Base-by-base conservation (phyloP, 2,329 filamentous ascomycete species). In the Talaromyces albobiverticillius region DNA sequence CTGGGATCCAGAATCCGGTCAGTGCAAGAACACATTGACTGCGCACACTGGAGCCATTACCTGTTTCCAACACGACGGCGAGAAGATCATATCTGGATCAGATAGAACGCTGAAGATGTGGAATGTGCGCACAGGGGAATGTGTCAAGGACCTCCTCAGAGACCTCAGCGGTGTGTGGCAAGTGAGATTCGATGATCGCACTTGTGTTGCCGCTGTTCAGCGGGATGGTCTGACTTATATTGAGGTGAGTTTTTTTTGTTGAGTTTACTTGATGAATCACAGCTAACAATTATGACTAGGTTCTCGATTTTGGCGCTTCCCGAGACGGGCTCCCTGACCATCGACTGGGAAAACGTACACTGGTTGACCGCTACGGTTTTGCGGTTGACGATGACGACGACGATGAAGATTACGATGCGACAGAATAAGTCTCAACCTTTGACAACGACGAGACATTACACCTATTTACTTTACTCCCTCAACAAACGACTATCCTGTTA, bases 141-240 rank as follows among this genome's bases (percentile, higher is more conserved):
- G 91, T 69, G 85, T 96, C 50, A 89, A 93, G 61, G 93, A 99
- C 71, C 81, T 99, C 40, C 79, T 99, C 65, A 96, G 90, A 13
- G 92, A 96, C 66, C 80, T 99, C 32, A 93, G 87, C 61, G 92
- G 93, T n/a, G 94, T 99, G 7, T 99, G 94, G 94, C 94, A 99
- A 76, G 94, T 99, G 65, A 94, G 94, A 66, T 99, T 99, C 74
- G 92, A 99, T 66, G 90, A 95, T 67, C 82, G 94, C 61, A 83
- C 93, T 69, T 99, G 94, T 70, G 94, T 99, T 54, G 94, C 94
- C 56, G 94, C 94, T 42, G 94, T 99, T 54, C 94, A 99, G 77
- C 84, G 94, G 53, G 90, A 96, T 61, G 87, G 85, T 64, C 75
- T 96, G 64, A 99, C 94, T 18, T 99, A 95, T 71, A 91, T 99